Evolutionary conservation across 805 yeast species (phyloP).

Genomic region (Myxozyma monticola): DNA sequence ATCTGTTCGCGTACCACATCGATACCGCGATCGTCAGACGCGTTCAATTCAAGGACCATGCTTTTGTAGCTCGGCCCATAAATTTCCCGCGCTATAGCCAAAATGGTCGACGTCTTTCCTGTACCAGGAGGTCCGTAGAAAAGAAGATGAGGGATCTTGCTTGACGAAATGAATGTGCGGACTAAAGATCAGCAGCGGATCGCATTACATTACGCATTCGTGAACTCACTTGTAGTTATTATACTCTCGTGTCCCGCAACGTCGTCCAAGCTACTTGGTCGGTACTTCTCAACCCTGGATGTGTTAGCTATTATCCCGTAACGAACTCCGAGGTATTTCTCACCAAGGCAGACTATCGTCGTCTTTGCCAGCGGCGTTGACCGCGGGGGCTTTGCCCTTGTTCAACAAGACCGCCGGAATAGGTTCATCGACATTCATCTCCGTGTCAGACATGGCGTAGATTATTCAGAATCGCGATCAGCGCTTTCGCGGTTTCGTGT

Average conservation of each 20-base stretch:
- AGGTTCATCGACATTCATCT: neutral
- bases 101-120: constrained; percentile 85
- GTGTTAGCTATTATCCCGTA: too few relatives aligned
- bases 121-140: constrained; percentile 97
- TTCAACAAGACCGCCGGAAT: neutral
- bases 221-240: constrained; percentile 56
- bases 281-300: constrained; percentile 88
- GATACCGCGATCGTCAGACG: constrained; percentile 96
- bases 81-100: constrained; percentile 82
- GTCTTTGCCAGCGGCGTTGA: neutral
- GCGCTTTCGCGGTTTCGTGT: too few relatives aligned
- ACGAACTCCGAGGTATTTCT: too few relatives aligned
- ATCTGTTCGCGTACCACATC: constrained; percentile 97
- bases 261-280: constrained; percentile 81
- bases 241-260: constrained; percentile 90
- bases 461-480: too few relatives aligned
- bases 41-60: constrained; percentile 90
- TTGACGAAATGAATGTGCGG: constrained; percentile 76
- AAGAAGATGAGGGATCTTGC: constrained; percentile 83
- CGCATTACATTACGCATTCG: neutral
- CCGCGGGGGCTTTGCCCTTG: neutral
- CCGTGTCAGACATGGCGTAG: neutral
- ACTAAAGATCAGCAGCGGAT: constrained; percentile 40
- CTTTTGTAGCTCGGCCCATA: constrained; percentile 80
- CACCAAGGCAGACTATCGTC: too few relatives aligned